These are phyloP conservation scores for Epichloe festucae DNA, from an alignment of 2,329 filamentous ascomycete species.

Conservation along the genomic window DNA sequence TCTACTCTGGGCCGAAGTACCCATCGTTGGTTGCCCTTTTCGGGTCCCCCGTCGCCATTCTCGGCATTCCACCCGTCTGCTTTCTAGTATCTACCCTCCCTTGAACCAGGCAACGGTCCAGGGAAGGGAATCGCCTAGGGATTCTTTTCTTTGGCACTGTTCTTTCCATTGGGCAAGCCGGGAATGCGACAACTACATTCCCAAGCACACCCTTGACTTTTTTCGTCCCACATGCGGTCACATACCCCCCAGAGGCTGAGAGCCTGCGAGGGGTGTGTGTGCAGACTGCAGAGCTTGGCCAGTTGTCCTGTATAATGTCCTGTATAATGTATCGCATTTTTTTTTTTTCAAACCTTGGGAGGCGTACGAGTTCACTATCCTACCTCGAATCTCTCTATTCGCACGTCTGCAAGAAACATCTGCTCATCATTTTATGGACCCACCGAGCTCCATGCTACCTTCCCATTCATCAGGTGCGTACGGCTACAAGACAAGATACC, in stretches of 20 bases:
- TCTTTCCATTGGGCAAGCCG: neutral
- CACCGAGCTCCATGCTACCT: constrained; percentile 3
- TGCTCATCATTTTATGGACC: constrained; percentile 3
- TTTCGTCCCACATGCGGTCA: neutral
- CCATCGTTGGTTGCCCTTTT: constrained; percentile 2
- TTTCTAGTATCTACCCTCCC: neutral
- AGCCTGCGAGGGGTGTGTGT: neutral
- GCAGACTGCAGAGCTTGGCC: neutral
- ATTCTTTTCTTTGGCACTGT: neutral
- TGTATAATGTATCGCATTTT: neutral
- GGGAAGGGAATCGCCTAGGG: neutral
- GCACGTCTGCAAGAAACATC: constrained; percentile 4
- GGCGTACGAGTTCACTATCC: neutral
- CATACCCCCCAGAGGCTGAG: neutral
- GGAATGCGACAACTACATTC: constrained; percentile 6
- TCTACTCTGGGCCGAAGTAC: constrained; percentile 1
- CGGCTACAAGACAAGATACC: constrained; percentile 1
- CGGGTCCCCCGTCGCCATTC: neutral
- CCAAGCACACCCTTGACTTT: constrained; percentile 1
- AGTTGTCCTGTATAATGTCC: neutral
- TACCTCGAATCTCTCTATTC: constrained; percentile 2
- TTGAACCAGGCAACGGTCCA: neutral
- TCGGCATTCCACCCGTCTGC: constrained; percentile 2
- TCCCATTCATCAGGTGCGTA: constrained; percentile 1
- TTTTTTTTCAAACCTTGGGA: neutral